A percentile compares a stretch with the other conserved stretches of the same genome.
Conservation (phyloP, 1,284 basidiomycete genomes). For the Phellinidium pouzarii region DNA sequence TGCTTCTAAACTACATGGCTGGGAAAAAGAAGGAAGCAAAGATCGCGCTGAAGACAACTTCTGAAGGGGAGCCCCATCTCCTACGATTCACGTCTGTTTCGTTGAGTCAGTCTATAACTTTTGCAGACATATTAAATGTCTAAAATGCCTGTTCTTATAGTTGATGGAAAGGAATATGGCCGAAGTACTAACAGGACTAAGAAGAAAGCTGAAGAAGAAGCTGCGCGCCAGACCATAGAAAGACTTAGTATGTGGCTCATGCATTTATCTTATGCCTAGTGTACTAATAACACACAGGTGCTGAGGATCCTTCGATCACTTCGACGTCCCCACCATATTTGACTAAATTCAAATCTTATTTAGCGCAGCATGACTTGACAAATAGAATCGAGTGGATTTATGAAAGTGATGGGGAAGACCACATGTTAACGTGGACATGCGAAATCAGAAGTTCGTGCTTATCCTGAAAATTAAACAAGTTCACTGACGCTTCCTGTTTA, state of each 20-base stretch:
- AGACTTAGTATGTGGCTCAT: background rate
- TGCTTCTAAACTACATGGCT: conserved; percentile 1
- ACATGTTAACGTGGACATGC: conserved; percentile 4
- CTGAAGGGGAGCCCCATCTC: conserved; percentile 1
- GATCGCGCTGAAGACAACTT: background rate
- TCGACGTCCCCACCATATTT: background rate
- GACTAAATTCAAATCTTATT: conserved; percentile 6
- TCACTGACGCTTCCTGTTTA: background rate
- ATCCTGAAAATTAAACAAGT: background rate
- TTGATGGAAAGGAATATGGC: conserved; percentile 5
- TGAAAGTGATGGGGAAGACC: background rate
- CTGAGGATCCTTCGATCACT: conserved; percentile 1
- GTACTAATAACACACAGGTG: background rate
- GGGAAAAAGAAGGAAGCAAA: background rate
- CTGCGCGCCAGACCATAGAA: background rate
- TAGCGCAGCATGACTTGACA: background rate
- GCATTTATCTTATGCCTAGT: background rate
- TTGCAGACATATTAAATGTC: background rate
- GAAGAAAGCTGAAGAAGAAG: conserved; percentile 8
- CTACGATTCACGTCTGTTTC: background rate
- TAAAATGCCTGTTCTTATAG: background rate
- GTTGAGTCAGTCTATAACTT: background rate
- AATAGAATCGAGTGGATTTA: background rate
- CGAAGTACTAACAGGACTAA: background rate
- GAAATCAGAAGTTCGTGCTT: background rate